phyloP scores from a whole-genome alignment of 768 basidiomycete genomes.

The Rhodotorula toruloides region DNA sequence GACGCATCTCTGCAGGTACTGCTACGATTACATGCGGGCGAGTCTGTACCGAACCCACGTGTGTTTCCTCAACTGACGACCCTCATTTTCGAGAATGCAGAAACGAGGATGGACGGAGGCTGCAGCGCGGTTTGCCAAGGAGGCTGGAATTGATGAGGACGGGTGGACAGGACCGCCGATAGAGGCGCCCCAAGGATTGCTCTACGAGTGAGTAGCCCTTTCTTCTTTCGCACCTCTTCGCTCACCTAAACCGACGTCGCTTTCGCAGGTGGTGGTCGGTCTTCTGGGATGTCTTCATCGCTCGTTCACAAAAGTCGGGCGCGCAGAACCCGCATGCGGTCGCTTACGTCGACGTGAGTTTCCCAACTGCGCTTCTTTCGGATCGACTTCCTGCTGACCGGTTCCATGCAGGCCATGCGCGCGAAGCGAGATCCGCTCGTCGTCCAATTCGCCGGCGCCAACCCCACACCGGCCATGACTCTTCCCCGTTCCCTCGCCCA shows the following conservation, averaged over 20 bases:
- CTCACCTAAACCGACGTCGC: not conserved
- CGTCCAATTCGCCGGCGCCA: constrained; percentile 22
- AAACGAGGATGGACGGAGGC: constrained; percentile 39
- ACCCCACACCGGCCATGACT: constrained; percentile 3
- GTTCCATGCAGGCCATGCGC: constrained; percentile 25
- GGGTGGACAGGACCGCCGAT: constrained; percentile 37
- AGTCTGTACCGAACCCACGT: not conserved
- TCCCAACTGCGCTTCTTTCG: not conserved
- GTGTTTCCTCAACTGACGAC: not conserved
- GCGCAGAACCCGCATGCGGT: constrained; percentile 28
- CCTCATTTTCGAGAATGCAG: not conserved
- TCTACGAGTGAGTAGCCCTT: constrained; percentile 37
- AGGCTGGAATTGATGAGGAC: constrained; percentile 34
- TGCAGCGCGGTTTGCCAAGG: constrained; percentile 24
- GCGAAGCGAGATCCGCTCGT: constrained; percentile 31
- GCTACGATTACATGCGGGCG: constrained; percentile 39
- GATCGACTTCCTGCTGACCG: too few species aligned
- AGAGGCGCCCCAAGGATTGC: constrained; percentile 39
- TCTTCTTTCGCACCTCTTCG: too few species aligned
- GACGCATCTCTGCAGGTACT: constrained; percentile 8
- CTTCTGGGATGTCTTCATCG: constrained; percentile 41
- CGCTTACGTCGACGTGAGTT: constrained; percentile 34
- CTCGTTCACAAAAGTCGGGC: constrained; percentile 33
- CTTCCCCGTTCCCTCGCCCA: constrained; percentile 36
- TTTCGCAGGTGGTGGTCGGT: constrained; percentile 39